Conservation (phyloP, 768 basidiomycete species). For the Hygrocybe coccinea region DNA sequence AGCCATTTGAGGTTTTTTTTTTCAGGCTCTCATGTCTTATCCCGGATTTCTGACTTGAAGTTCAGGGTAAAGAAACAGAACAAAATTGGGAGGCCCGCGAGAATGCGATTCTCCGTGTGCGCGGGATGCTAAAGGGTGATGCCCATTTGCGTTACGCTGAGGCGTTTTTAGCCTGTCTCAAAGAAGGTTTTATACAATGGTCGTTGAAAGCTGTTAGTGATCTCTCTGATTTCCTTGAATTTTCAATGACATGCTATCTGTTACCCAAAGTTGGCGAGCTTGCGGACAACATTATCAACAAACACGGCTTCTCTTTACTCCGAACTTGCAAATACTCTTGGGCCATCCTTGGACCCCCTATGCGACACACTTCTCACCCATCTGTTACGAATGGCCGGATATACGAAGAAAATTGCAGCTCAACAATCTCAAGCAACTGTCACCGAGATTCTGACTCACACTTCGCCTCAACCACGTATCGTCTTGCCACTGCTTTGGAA, state of each 20-base stretch:
- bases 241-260: background rate
- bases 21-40: background rate
- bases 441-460: constrained; percentile 59
- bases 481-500: constrained; percentile 65
- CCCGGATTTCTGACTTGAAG: constrained; percentile 7
- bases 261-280: constrained; percentile 62
- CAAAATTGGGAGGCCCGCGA: constrained; percentile 92
- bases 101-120: constrained; percentile 65
- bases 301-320: constrained; percentile 73
- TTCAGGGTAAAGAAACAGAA: constrained; percentile 91
- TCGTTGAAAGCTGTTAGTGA: constrained; percentile 76
- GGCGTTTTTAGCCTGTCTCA: constrained; percentile 67
- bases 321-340: constrained; percentile 68
- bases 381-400: constrained; percentile 78
- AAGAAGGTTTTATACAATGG: constrained; percentile 73
- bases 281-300: constrained; percentile 84
- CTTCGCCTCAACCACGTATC: constrained; percentile 65
- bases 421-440: constrained; percentile 78
- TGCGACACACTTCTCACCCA: constrained; percentile 73
- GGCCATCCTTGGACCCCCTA: constrained; percentile 67
- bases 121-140: constrained; percentile 87
- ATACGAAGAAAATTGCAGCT: constrained; percentile 89
- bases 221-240: background rate
- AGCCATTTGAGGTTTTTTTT: constrained; percentile 68
- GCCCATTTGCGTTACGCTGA: constrained; percentile 71